phyloP scores from a whole-genome alignment of 2,329 filamentous ascomycete genomes.

The Botrytis fragariae region DNA sequence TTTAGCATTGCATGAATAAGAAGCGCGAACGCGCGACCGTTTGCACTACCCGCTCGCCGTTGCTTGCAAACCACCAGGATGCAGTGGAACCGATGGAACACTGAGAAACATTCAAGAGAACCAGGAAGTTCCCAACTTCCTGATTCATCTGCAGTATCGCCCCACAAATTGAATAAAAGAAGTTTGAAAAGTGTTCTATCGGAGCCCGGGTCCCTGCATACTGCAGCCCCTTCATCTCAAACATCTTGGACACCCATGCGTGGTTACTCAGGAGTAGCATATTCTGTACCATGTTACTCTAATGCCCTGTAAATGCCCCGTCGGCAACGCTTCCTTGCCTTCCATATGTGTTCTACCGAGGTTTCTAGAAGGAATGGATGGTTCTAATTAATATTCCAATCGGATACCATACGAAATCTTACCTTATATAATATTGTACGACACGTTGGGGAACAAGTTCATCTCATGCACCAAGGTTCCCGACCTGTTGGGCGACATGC shows the following conservation, averaged over 20 bases:
- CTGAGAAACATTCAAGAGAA: background rate
- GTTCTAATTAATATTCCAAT: background rate
- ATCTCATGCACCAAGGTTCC: conserved; percentile 16
- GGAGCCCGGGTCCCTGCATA: conserved; percentile 20
- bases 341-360: conserved; percentile 20
- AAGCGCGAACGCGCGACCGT: conserved; percentile 8
- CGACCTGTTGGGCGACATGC: conserved; percentile 18
- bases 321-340: conserved; percentile 18
- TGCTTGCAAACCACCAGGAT: conserved; percentile 11
- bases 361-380: conserved; percentile 20
- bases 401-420: conserved; percentile 11
- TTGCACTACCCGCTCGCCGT: conserved; percentile 13
- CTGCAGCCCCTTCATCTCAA: conserved; percentile 19
- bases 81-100: conserved; percentile 6
- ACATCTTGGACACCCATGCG: conserved; percentile 7
- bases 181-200: conserved; percentile 6
- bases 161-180: conserved; percentile 9
- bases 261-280: background rate
- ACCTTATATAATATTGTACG: conserved; percentile 5
- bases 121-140: background rate
- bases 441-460: background rate
- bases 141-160: background rate
- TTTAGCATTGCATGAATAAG: background rate
- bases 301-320: conserved; percentile 9
- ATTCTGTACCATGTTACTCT: conserved; percentile 1